Conservation (phyloP, 371 early-diverging fungal species). For the Gilbertella persicaria region DNA sequence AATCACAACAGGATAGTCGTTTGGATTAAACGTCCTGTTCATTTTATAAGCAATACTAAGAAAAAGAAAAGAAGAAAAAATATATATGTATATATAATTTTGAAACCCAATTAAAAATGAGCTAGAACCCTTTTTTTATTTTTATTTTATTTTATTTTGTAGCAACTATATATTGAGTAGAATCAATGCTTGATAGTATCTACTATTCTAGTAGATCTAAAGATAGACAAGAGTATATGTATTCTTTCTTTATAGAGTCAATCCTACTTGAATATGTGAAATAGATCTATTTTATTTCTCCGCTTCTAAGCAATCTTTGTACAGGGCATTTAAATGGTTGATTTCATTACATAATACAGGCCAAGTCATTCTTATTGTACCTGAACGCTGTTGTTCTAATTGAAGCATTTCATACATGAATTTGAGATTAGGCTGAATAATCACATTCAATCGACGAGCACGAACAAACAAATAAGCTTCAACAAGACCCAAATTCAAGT, state of each 20-base stretch:
- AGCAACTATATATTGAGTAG: too few species aligned
- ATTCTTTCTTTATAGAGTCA: too few species aligned
- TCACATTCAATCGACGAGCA: slow-evolving; percentile 65
- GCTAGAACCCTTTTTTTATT: too few species aligned
- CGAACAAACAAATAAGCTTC: slow-evolving; percentile 66
- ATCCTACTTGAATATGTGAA: too few species aligned
- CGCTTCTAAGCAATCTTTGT: slow-evolving; percentile 19
- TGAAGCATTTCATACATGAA: slow-evolving; percentile 71
- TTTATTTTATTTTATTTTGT: too few species aligned
- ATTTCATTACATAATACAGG: slow-evolving; percentile 41
- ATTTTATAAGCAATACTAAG: slow-evolving; percentile 1
- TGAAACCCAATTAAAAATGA: background rate
- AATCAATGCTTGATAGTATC: too few species aligned
- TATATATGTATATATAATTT: background rate
- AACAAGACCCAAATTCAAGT: slow-evolving; percentile 50
- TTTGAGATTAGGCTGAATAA: slow-evolving; percentile 71
- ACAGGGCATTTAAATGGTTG: slow-evolving; percentile 37
- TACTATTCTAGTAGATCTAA: too few species aligned
- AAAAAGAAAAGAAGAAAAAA: slow-evolving; percentile 10
- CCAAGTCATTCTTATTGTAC: slow-evolving; percentile 36
- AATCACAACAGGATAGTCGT: slow-evolving; percentile 45
- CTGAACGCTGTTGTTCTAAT: slow-evolving; percentile 52
- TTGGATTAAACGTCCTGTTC: slow-evolving; percentile 26
- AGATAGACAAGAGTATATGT: too few species aligned
- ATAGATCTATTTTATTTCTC: background rate